Evolutionary conservation across 176 grass and related monocot genomes (phyloP), one percentile per base, ranked within the genome.

Genomic region (Carex scoparia): DNA sequence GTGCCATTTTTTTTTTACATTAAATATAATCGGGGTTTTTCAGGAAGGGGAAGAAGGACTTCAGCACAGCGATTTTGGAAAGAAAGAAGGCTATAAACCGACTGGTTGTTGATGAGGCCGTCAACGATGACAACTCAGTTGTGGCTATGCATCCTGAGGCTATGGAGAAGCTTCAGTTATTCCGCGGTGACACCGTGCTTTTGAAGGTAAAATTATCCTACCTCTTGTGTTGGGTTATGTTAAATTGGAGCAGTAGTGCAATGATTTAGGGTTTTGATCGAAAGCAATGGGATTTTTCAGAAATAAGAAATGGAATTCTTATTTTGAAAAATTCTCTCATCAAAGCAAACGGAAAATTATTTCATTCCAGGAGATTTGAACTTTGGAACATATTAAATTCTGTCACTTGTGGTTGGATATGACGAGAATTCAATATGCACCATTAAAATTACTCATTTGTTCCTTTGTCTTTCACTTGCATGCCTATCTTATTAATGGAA

Each of bases 21-120:
- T 14, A 56, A 40, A 53, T 84, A 59, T 16, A 83, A 58, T 61
- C 59, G 12, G 18, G 9, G 64, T 37, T 23, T 65, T 66, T 60
- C 90, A 97, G 91, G 72, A 92, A 92, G 75, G 91, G 73, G 72
- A 97, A 97, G 86, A 93, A 93, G 86, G 94, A 97, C 83, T 93
- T 85, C 70, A 93, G 87, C 80, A 97, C 89, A 38, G 89, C 87
- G 78, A 97, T 91, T 65, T 75, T 97, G 1, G 94, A 91, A 80
- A 58, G 91, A 83, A 97, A 97, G 70, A 91, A 93, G 81, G 89
- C 91, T 9, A 86, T 88, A 2, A 93, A 93, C 78, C 70, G 91
- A 1, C 84, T 93, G 65, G 84, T 93, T 38, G 89, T 97, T 67
- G 94, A 96, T 6, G 94, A 96, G 87, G 94, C 94, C 42, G 81